phyloP scores from a whole-genome alignment of 2,329 filamentous ascomycete genomes.

The Fusarium beomiforme region DNA sequence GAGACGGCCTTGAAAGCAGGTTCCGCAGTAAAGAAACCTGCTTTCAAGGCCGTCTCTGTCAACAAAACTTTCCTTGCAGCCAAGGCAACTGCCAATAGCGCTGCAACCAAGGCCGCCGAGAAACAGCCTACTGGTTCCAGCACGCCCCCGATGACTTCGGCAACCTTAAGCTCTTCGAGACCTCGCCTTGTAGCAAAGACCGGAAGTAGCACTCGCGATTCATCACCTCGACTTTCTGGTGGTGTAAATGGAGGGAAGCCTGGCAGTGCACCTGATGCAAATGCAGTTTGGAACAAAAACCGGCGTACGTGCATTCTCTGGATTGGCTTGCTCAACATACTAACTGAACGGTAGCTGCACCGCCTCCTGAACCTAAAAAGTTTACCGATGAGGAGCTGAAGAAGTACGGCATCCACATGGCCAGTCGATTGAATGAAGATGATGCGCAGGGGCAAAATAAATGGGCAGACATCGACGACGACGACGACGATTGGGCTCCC shows the following conservation, averaged over 20 bases:
- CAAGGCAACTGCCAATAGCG: constrained; percentile 63
- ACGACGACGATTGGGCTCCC: constrained; percentile 87
- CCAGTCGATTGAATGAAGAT: constrained; percentile 79
- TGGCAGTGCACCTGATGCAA: constrained; percentile 73
- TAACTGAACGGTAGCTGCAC: constrained; percentile 58
- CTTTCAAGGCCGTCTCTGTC: constrained; percentile 87
- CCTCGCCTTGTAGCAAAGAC: constrained; percentile 82
- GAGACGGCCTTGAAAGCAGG: too few relatives aligned
- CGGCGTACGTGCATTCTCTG: constrained; percentile 67
- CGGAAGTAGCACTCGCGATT: constrained; percentile 67
- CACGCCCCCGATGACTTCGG: constrained; percentile 57
- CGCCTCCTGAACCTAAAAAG: constrained; percentile 78
- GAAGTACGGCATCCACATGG: constrained; percentile 87
- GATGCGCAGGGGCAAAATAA: constrained; percentile 80
- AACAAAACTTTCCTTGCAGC: constrained; percentile 86
- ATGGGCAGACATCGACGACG: constrained; percentile 91
- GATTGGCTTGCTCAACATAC: constrained; percentile 10
- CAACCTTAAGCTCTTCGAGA: constrained; percentile 64
- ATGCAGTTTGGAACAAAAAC: constrained; percentile 90
- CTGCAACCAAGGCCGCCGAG: constrained; percentile 61
- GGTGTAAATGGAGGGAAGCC: constrained; percentile 67
- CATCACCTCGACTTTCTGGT: constrained; percentile 54
- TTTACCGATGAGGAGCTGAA: constrained; percentile 89
- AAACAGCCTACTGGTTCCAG: constrained; percentile 60
- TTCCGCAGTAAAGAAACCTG: constrained; percentile 75